Evolutionary conservation across 2,329 filamentous ascomycete species (phyloP), one percentile per base, ranked within the genome.

Genomic region (Didymella sp.): DNA sequence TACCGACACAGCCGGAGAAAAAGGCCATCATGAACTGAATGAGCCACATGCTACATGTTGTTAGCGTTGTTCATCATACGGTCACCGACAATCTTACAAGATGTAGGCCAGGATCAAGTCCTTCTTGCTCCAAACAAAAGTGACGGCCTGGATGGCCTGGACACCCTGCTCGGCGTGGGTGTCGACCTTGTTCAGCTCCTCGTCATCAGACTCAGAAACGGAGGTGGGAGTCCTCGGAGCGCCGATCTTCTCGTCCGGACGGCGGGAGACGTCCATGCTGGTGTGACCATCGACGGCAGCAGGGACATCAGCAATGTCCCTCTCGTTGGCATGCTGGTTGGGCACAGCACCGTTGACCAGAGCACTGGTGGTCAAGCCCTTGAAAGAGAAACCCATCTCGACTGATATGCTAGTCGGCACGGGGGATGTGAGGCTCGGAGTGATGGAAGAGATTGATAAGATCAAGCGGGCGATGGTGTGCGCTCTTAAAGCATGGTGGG

Each of bases 21-120:
- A 82, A 73, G 21, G 78, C 78, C 52, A 83, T 82, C 64, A 81
- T 77, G 68, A 79, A 82, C 22, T 82, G 76, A 35, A 79, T 79
- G 48, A 62, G 37, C 71, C 71, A 74, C 62, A 74, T 68, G 27
- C 71, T 73, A 37, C 7, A 2, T 1, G 8, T 4, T 30, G 57
- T 73, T 50, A 71, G 61, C 37, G 28, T 19, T 4, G 6, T n/a
- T 47, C 12, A 7, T 9, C 9, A 1, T 8, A 1, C 6, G 25
- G 5, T 15, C 1, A 3, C 15, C 8, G 5, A 17, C 3, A 24
- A 62, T 19, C 69, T 56, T 61, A 73, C 71, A 67, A 61, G 50
- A 72, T 59, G 47, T 72, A 74, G 9, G 67, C 68, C 13, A 69
- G 4, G 22, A 72, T 63, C 46, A 74, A 38, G 38, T 72, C 61